Conservation (phyloP, 192 early-diverging fungal species). For the Neocallimastix lanati region DNA sequence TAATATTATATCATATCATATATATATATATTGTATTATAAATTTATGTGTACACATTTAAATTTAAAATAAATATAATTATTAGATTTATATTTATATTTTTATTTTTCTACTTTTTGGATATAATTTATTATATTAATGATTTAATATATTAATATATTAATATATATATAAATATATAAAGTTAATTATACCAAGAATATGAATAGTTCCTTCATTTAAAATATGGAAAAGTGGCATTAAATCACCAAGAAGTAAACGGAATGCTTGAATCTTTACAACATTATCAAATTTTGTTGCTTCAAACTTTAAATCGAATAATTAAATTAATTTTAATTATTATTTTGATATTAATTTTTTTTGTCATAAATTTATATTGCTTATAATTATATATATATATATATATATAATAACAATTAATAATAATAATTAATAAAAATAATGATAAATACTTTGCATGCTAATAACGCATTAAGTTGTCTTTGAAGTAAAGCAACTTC, state of each 20-base stretch:
- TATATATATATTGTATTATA: too few species aligned
- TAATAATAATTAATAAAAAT: not conserved
- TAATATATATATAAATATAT: too few species aligned
- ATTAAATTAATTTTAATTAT: too few species aligned
- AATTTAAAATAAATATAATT: too few species aligned
- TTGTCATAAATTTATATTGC: too few species aligned
- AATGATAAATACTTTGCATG: constrained; percentile 37
- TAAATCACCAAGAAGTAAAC: constrained; percentile 51
- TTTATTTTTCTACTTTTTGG: not conserved
- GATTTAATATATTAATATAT: too few species aligned
- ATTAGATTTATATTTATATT: not conserved
- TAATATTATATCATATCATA: too few species aligned
- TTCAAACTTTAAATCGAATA: not conserved
- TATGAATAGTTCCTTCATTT: constrained; percentile 61
- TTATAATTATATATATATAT: constrained; percentile 23
- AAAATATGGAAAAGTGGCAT: constrained; percentile 49
- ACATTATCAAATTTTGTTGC: constrained; percentile 38
- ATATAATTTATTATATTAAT: too few species aligned
- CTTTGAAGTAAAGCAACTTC: constrained; percentile 42
- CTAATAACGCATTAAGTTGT: constrained; percentile 43
- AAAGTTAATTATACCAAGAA: constrained; percentile 32
- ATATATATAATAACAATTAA: constrained; percentile 24
- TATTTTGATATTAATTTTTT: too few species aligned
- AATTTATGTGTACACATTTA: too few species aligned
- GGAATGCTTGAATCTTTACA: constrained; percentile 50